phyloP scores from a whole-genome alignment of 179 eudicot genomes.

The Pouteria campechiana region DNA sequence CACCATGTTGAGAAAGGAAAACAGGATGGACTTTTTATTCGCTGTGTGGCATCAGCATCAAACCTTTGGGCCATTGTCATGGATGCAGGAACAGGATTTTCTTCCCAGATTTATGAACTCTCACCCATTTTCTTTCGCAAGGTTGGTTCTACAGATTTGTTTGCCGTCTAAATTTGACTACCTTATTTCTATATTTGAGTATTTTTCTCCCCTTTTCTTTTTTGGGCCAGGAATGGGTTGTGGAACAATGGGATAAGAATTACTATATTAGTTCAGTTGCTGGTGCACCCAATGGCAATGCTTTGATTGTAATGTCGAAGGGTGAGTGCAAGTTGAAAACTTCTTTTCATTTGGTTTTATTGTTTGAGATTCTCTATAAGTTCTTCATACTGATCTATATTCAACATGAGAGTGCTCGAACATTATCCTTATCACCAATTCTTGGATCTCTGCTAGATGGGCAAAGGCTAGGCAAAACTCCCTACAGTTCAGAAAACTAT shows the following conservation, averaged over 20 bases:
- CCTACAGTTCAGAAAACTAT: too few species aligned
- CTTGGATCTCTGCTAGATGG: background rate
- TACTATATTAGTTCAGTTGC: slow-evolving; percentile 49
- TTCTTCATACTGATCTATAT: background rate
- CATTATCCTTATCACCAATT: background rate
- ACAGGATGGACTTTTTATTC: slow-evolving; percentile 34
- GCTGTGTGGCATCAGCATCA: slow-evolving; percentile 30
- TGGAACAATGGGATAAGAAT: slow-evolving; percentile 57
- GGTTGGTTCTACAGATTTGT: slow-evolving; percentile 16
- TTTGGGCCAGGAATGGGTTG: slow-evolving; percentile 44
- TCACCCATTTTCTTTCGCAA: slow-evolving; percentile 43
- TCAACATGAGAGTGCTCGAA: background rate
- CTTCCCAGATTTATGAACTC: slow-evolving; percentile 40
- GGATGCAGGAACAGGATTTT: slow-evolving; percentile 50
- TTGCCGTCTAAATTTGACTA: background rate
- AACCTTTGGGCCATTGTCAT: slow-evolving; percentile 47
- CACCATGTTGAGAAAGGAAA: slow-evolving; percentile 44
- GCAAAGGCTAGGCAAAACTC: too few species aligned
- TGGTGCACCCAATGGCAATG: slow-evolving; percentile 35
- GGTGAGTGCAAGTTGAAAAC: slow-evolving; percentile 19
- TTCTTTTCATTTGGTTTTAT: background rate
- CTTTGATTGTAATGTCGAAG: slow-evolving; percentile 56
- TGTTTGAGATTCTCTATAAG: background rate
- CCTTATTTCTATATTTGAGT: background rate
- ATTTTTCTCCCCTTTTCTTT: background rate